Evolutionary conservation across 495 filamentous ascomycete genomes (phyloP).

Genomic region (Lasiosphaeria ovina): DNA sequence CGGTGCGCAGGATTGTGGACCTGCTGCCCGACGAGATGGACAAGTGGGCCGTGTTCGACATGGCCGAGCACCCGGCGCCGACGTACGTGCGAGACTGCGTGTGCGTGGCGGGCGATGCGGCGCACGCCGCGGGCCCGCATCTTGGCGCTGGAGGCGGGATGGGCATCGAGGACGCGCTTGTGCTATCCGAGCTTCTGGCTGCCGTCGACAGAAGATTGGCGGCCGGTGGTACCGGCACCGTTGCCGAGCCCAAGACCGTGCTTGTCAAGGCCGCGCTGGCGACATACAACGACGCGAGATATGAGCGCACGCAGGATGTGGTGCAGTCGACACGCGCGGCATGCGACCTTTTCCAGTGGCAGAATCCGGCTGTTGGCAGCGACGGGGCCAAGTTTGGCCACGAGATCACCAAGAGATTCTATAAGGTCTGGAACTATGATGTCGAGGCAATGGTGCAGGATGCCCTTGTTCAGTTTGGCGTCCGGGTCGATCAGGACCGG

Average conservation of each 20-base stretch:
- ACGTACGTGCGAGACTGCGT: constrained; percentile 39
- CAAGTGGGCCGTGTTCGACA: constrained; percentile 58
- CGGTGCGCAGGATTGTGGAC: constrained; percentile 37
- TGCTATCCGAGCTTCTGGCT: constrained; percentile 41
- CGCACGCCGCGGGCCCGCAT: constrained; percentile 42
- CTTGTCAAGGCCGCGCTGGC: constrained; percentile 33
- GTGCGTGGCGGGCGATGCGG: constrained; percentile 50
- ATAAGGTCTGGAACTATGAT: constrained; percentile 43
- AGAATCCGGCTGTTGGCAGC: constrained; percentile 23
- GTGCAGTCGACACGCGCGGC: constrained; percentile 35
- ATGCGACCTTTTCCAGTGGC: constrained; percentile 43
- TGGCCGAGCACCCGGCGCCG: constrained; percentile 41
- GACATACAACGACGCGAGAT: constrained; percentile 38
- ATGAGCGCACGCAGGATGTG: constrained; percentile 39
- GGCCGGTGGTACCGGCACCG: background rate
- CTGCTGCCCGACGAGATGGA: constrained; percentile 47
- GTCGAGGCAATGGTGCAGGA: constrained; percentile 32
- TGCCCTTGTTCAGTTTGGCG: background rate
- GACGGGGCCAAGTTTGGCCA: constrained; percentile 32
- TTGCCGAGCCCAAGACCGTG: background rate
- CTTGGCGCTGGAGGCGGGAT: constrained; percentile 56
- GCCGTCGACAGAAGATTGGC: constrained; percentile 12
- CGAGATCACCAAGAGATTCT: constrained; percentile 30
- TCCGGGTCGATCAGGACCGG: background rate
- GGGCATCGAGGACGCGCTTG: constrained; percentile 54